Evolutionary conservation across 495 filamentous ascomycete genomes (phyloP), one percentile per base, ranked within the genome.

Genomic region (Aspergillus asperescens): DNA sequence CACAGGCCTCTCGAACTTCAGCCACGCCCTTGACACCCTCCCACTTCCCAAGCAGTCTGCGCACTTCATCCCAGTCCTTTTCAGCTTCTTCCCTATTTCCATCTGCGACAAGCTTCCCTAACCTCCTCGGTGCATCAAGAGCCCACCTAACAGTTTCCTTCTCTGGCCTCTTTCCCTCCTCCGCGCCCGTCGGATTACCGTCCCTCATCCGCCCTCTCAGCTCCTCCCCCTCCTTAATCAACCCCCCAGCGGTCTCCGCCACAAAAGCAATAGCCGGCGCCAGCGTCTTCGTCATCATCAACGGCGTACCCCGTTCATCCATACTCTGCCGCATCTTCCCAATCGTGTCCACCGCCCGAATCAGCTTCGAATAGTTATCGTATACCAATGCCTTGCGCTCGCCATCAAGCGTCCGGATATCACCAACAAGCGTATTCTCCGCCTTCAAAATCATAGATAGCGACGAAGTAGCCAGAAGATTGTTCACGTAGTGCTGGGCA

Each of bases 311-410:
- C 0, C 71, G 63, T 18, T 75, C 68, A 57, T 73, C 72, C 75
- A 70, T 73, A 75, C 81, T 74, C 48, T 61, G 62, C 13, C 72
- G 62, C 73, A 77, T 75, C 64, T 84, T 86, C 20, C 88, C 80
- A 62, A 98, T 98, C 10, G 92, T 97, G 66, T 95, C 90, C 12
- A 94, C 96, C 13, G 93, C 93, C 15, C 82, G 80, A 55, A 98
- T 96, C 61, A 98, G 72, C 73, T 96, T 97, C 55, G 83, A 88
- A 68, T 96, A 98, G 66, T 98, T 98, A 67, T 98, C 93, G 66
- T 98, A 98, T 4, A 98, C 93, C 34, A 98, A 74, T 19, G 93
- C 90, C 69, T 98, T 98, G 61, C 89, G 83, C 74, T 98, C 93
- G 18, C 92, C 91, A 62, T 97, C 93, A 15, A 97, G 77, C 1